Percentiles rank a stretch among this genome's conserved stretches.
These are phyloP conservation scores for Capsella bursapastoris DNA, from an alignment of 345 rosid genomes.

Conservation along the genomic window DNA sequence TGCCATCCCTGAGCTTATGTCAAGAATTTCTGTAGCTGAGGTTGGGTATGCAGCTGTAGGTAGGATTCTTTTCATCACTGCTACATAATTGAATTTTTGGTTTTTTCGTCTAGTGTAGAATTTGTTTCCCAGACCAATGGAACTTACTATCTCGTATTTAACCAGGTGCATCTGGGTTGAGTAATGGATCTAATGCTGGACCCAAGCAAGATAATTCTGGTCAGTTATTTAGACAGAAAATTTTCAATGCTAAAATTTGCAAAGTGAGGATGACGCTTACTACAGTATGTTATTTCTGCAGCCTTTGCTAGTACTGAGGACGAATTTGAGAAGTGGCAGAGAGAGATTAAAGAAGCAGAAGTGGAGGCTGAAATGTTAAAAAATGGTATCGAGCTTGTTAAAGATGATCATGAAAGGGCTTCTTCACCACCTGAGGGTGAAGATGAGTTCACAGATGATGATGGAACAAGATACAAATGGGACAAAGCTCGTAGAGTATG, in stretches of 20 bases:
- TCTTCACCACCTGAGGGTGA: conserved; percentile 85
- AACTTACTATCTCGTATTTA: conserved; percentile 27
- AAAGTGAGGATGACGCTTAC: conserved; percentile 37
- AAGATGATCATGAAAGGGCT: conserved; percentile 50
- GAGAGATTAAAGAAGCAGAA: conserved; percentile 78
- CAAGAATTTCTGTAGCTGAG: conserved; percentile 52
- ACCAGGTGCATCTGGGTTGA: conserved; percentile 29
- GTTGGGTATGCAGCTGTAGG: conserved; percentile 48
- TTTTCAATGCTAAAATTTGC: neutral
- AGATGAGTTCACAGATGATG: conserved; percentile 94
- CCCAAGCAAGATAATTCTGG: conserved; percentile 28
- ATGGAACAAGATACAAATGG: conserved; percentile 92
- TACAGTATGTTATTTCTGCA: conserved; percentile 46
- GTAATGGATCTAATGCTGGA: conserved; percentile 35
- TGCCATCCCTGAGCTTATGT: conserved; percentile 63
- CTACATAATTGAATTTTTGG: neutral
- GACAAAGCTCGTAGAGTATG: conserved; percentile 72
- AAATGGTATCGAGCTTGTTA: conserved; percentile 42
- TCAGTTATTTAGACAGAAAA: conserved; percentile 22
- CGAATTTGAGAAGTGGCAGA: conserved; percentile 92
- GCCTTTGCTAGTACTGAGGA: conserved; percentile 57
- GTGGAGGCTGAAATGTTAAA: conserved; percentile 61
- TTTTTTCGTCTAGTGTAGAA: conserved; percentile 5
- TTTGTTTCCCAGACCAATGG: conserved; percentile 14
- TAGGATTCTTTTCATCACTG: conserved; percentile 32